Percentiles rank a stretch among this genome's conserved stretches.
phyloP scores from a whole-genome alignment of 208 protist genomes.

The Lotmaria passim region DNA sequence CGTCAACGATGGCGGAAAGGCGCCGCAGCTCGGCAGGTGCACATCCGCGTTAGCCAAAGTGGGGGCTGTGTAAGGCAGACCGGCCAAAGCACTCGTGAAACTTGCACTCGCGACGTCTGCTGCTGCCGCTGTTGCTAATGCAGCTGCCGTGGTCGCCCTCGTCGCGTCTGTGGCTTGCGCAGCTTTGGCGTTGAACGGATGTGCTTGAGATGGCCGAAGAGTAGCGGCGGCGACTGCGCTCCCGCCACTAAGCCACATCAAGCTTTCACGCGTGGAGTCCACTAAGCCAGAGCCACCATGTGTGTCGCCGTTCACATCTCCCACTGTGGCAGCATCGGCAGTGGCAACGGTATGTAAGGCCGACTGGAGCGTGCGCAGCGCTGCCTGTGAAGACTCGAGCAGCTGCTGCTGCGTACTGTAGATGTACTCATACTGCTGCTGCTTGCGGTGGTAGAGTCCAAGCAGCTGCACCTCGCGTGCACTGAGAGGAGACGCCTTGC shows the following conservation, averaged over 20 bases:
- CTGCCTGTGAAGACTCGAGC: conserved; percentile 6
- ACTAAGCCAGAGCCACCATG: neutral
- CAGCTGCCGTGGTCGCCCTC: too few species aligned
- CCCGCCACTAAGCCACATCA: neutral
- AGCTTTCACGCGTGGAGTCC: conserved; percentile 10
- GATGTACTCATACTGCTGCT: conserved; percentile 34
- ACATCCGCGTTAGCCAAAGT: neutral
- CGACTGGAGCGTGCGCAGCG: conserved; percentile 10
- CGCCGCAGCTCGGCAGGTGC: neutral
- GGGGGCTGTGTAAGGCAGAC: conserved; percentile 13
- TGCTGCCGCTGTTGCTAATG: neutral
- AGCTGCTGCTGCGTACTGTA: conserved; percentile 30
- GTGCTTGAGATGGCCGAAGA: neutral
- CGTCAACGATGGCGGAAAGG: neutral
- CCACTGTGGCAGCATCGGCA: neutral
- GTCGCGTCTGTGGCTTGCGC: too few species aligned
- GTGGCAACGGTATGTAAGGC: neutral
- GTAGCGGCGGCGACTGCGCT: neutral
- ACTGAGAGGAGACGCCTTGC: conserved; percentile 8
- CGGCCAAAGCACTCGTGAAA: conserved; percentile 27
- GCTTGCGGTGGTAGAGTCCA: conserved; percentile 33
- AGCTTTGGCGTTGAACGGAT: too few species aligned
- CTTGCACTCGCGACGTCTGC: neutral
- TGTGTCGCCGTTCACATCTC: neutral
- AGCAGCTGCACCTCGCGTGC: conserved; percentile 23